A percentile compares a stretch with the other conserved stretches of the same genome.
phyloP scores from a whole-genome alignment of 805 yeast genomes.

The Pichia gijzeniarum region DNA sequence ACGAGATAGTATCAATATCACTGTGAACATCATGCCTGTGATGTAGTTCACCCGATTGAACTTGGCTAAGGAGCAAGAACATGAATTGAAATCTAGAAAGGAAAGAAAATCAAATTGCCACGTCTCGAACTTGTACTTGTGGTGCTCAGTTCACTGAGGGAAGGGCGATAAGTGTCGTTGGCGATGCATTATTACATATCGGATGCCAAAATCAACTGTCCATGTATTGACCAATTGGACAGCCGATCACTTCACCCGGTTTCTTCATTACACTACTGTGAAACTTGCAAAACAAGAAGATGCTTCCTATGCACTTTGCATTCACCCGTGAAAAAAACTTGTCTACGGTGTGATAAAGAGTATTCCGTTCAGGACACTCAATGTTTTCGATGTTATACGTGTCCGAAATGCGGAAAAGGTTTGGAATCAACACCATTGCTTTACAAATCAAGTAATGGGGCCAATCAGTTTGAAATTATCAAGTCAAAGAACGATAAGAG shows the following conservation, averaged over 20 bases:
- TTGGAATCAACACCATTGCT: constrained; percentile 13
- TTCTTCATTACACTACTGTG: constrained; percentile 24
- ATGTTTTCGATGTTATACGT: constrained; percentile 31
- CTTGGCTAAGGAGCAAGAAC: too few species aligned
- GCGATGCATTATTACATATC: constrained; percentile 5
- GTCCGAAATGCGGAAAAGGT: constrained; percentile 27
- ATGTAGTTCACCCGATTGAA: too few species aligned
- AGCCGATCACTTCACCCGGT: constrained; percentile 12
- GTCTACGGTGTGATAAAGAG: constrained; percentile 5
- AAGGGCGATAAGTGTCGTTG: too few species aligned
- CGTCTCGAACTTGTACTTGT: too few species aligned
- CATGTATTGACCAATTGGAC: constrained; percentile 15
- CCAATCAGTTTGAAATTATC: constrained; percentile 3
- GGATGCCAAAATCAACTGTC: constrained; percentile 7
- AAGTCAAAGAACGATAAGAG: neutral
- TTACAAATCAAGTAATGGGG: constrained; percentile 13
- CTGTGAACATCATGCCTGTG: too few species aligned
- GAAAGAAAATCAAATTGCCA: neutral
- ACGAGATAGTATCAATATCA: too few species aligned
- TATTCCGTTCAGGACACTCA: neutral
- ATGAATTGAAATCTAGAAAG: too few species aligned
- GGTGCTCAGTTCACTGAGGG: too few species aligned
- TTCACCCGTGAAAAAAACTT: constrained; percentile 7
- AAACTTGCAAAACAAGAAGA: constrained; percentile 22
- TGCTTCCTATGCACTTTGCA: constrained; percentile 25